Conservation (phyloP, 2,329 filamentous ascomycete genomes). For the Didymella glomerata region DNA sequence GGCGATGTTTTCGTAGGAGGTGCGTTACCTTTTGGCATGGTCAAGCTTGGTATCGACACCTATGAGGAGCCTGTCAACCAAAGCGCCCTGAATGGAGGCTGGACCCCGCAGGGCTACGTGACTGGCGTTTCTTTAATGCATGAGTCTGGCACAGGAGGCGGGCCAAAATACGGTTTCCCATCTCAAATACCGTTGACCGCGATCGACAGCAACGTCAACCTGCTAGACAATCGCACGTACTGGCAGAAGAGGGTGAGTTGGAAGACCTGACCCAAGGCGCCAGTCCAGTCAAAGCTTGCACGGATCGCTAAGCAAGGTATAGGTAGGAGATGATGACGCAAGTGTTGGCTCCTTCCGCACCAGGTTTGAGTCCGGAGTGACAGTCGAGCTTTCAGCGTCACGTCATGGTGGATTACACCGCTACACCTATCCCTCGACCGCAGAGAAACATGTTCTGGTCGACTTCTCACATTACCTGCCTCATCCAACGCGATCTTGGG, state of each 20-base stretch:
- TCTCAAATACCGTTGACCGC: constrained; percentile 54
- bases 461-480: constrained; percentile 59
- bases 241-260: constrained; percentile 47
- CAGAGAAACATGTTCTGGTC: constrained; percentile 55
- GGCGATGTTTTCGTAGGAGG: constrained; percentile 53
- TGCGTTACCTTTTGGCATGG: constrained; percentile 52
- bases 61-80: constrained; percentile 49
- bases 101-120: constrained; percentile 51
- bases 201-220: constrained; percentile 52
- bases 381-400: constrained; percentile 48
- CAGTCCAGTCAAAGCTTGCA: not conserved
- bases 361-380: constrained; percentile 46
- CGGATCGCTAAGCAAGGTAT: not conserved
- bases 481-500: constrained; percentile 45
- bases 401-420: constrained; percentile 50
- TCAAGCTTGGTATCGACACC: constrained; percentile 53
- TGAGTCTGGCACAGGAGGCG: constrained; percentile 49
- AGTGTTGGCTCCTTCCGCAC: constrained; percentile 51
- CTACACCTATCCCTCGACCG: constrained; percentile 49
- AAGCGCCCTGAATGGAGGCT: constrained; percentile 53
- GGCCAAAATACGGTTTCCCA: constrained; percentile 53
- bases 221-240: constrained; percentile 55
- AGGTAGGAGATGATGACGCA: constrained; percentile 45
- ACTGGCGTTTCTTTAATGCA: constrained; percentile 53
- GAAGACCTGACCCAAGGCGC: not conserved